Evolutionary conservation across 768 basidiomycete species (phyloP).

Genomic region (Gymnopilus junonius): DNA sequence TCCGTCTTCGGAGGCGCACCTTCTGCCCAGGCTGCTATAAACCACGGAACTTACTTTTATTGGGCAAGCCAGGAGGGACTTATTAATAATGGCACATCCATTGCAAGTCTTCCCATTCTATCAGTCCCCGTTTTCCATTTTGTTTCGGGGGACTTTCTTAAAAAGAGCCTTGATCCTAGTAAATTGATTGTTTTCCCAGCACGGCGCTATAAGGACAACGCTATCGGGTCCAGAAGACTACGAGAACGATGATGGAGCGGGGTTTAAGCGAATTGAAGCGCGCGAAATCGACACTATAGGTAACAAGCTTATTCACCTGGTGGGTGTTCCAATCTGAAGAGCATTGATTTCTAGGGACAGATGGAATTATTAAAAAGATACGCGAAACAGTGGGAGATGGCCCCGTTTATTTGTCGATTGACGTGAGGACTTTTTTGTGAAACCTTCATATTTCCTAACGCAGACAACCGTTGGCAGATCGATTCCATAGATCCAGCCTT

Average conservation of each 20-base stretch:
- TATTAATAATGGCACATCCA: slow-evolving; percentile 76
- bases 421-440: slow-evolving; percentile 47
- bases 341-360: slow-evolving; percentile 49
- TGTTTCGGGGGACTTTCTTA: slow-evolving; percentile 18
- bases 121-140: slow-evolving; percentile 21
- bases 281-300: slow-evolving; percentile 86
- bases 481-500: slow-evolving; percentile 83
- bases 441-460: neutral
- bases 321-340: neutral
- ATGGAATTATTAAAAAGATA: slow-evolving; percentile 82
- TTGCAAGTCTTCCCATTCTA: slow-evolving; percentile 68
- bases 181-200: slow-evolving; percentile 56
- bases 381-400: slow-evolving; percentile 72
- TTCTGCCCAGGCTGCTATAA: slow-evolving; percentile 73
- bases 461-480: slow-evolving; percentile 45
- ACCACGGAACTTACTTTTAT: slow-evolving; percentile 92
- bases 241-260: slow-evolving; percentile 74
- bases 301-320: slow-evolving; percentile 26
- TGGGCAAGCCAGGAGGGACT: slow-evolving; percentile 85
- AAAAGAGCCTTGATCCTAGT: slow-evolving; percentile 76
- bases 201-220: slow-evolving; percentile 87
- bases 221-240: slow-evolving; percentile 80
- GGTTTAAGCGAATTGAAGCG: slow-evolving; percentile 84
- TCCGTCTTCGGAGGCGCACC: slow-evolving; percentile 77
- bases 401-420: slow-evolving; percentile 82